Conservation (phyloP, 345 rosid species). For the Physaria fendleri region DNA sequence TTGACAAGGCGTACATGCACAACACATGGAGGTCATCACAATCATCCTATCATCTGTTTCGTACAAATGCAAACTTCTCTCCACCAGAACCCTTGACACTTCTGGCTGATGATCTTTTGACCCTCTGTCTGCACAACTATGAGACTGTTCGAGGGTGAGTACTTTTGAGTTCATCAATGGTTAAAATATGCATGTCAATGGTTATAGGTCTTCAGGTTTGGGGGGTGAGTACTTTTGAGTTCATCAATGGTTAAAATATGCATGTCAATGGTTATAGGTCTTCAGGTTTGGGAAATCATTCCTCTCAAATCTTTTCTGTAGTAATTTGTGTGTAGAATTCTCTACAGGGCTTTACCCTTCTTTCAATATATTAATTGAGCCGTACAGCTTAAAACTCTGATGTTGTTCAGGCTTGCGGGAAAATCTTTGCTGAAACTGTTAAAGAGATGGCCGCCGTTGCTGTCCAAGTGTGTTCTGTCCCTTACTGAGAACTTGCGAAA, state of each 20-base stretch:
- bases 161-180: constrained; percentile 6
- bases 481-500: constrained; percentile 62
- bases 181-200: constrained; percentile 4
- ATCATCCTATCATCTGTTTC: constrained; percentile 83
- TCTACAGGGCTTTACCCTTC: constrained; percentile 1
- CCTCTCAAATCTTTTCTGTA: neutral
- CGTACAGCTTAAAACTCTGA: constrained; percentile 1
- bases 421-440: constrained; percentile 81
- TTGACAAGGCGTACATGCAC: constrained; percentile 96
- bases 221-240: constrained; percentile 55
- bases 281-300: constrained; percentile 5
- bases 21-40: constrained; percentile 95
- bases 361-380: constrained; percentile 12
- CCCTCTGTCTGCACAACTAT: constrained; percentile 81
- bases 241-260: constrained; percentile 1
- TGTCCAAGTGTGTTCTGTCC: constrained; percentile 74
- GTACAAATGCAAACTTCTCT: constrained; percentile 62
- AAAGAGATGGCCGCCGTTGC: constrained; percentile 92
- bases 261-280: constrained; percentile 7
- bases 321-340: neutral
- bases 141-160: constrained; percentile 96
- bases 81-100: constrained; percentile 64
- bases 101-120: constrained; percentile 81
- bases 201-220: constrained; percentile 6
- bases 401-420: constrained; percentile 80